Conservation (phyloP, 176 grass and related monocot species). For the Juncus effusus region DNA sequence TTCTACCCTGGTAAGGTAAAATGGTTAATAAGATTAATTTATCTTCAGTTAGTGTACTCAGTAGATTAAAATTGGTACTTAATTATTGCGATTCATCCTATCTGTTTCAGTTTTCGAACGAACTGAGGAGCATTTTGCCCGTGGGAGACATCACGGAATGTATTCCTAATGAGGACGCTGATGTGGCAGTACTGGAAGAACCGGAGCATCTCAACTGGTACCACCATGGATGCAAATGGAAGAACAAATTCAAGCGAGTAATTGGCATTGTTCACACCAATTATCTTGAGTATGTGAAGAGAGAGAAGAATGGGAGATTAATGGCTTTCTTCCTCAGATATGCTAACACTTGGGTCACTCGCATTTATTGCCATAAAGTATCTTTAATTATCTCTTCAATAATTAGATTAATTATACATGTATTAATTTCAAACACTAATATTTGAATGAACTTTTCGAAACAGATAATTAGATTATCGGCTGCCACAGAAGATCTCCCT, state of each 20-base stretch:
- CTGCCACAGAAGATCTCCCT: slow-evolving; percentile 79
- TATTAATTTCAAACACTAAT: not conserved
- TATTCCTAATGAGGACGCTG: slow-evolving; percentile 79
- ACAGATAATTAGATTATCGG: slow-evolving; percentile 87
- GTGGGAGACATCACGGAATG: slow-evolving; percentile 80
- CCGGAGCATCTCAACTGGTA: slow-evolving; percentile 98
- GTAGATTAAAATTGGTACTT: not conserved
- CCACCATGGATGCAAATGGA: slow-evolving; percentile 86
- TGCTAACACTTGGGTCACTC: slow-evolving; percentile 77
- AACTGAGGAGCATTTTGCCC: slow-evolving; percentile 88
- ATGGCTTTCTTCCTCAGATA: slow-evolving; percentile 71
- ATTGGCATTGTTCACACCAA: slow-evolving; percentile 95
- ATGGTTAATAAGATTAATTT: not conserved
- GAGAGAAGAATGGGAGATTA: slow-evolving; percentile 83
- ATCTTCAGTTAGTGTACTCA: not conserved
- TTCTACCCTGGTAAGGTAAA: slow-evolving; percentile 90
- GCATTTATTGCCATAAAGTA: slow-evolving; percentile 99
- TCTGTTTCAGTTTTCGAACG: slow-evolving; percentile 68
- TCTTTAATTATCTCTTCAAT: slow-evolving; percentile 18
- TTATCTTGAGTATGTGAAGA: slow-evolving; percentile 95
- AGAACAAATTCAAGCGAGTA: slow-evolving; percentile 75
- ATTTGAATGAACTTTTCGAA: slow-evolving; percentile 1
- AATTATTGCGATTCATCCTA: not conserved
- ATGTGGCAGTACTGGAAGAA: slow-evolving; percentile 91
- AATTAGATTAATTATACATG: not conserved